Evolutionary conservation across 331 rosid species (phyloP), one percentile per base, ranked within the genome.

Genomic region (Malus hybrid): DNA sequence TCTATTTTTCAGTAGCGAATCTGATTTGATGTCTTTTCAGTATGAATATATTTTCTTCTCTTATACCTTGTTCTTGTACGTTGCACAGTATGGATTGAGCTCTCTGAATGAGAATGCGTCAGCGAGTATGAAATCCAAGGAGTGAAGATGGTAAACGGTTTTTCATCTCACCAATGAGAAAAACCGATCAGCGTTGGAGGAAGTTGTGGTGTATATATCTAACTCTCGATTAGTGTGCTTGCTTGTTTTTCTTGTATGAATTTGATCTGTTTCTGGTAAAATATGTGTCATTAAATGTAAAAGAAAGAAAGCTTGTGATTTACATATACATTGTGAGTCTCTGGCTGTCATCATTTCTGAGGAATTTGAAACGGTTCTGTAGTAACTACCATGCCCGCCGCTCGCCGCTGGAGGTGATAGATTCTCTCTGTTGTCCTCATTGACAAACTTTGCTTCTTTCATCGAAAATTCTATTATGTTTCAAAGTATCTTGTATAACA

Each of bases 21-120:
- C 57, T 62, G 22, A 10, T 4, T n/a, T 61, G 60, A 69, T 61
- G 28, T 22, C 46, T 61, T 42, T 15, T 48, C 46, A 33, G 1
- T 32, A 33, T 19, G 36, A 42, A 42, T 63, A 61, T 36, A 12
- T 60, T 29, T 20, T 73, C 7, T 59, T 61, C 8, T 42, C 42
- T 68, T 14, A 67, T 6, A 28, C 20, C 1, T 11, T 22, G 22
- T 27, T 63, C 3, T 19, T 70, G 52, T 75, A 11, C 42, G 69
- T 64, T 79, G 70, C 87, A 90, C 97, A 92, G 99, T 87, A 94
- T 24, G 96, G 96, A 79, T 76, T 92, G 81, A 89, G 70, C 86
- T 73, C 82, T 55, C 65, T 59, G 36, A 84, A 80, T 67, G 85
- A 82, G 73, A 84, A 78, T 73, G 76, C 87, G 3, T 80, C 84